Conservation (phyloP, 2,329 filamentous ascomycete genomes). For the Fusarium dlaminii region DNA sequence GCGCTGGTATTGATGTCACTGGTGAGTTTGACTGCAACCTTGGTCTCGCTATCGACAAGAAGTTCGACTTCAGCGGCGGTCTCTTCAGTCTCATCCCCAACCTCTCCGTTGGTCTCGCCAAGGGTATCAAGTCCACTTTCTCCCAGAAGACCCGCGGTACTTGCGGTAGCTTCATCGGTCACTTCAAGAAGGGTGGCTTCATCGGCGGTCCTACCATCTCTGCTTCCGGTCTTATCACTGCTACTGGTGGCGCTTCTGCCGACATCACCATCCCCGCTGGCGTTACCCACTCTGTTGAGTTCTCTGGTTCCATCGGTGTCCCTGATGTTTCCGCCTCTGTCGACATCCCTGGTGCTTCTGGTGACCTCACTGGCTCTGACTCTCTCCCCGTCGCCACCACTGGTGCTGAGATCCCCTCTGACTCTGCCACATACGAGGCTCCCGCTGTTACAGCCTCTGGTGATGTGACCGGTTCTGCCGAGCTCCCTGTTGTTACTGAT, state of each 20-base stretch:
- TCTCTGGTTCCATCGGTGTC: slow-evolving; percentile 3
- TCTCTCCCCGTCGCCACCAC: background rate
- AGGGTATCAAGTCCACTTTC: slow-evolving; percentile 20
- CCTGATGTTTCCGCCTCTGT: background rate
- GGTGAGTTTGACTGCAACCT: slow-evolving; percentile 33
- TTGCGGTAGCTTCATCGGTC: slow-evolving; percentile 26
- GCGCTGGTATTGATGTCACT: slow-evolving; percentile 47
- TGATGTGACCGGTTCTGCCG: background rate
- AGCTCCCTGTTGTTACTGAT: background rate
- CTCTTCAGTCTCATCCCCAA: slow-evolving; percentile 52
- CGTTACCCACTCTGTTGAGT: slow-evolving; percentile 7
- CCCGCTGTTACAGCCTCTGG: background rate
- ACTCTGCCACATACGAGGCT: background rate
- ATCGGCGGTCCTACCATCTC: slow-evolving; percentile 19
- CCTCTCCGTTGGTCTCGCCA: slow-evolving; percentile 50
- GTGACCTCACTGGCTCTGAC: background rate
- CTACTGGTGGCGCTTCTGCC: slow-evolving; percentile 3
- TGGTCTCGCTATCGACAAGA: slow-evolving; percentile 34
- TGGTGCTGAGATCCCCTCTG: background rate
- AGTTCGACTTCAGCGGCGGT: slow-evolving; percentile 39
- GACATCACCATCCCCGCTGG: slow-evolving; percentile 13
- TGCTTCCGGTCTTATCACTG: slow-evolving; percentile 23
- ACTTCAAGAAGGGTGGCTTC: slow-evolving; percentile 21
- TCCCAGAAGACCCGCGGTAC: slow-evolving; percentile 29
- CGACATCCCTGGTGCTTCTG: background rate